A percentile compares a stretch with the other conserved stretches of the same genome.
Conservation (phyloP, 345 rosid genomes). For the Psidium guajava region DNA sequence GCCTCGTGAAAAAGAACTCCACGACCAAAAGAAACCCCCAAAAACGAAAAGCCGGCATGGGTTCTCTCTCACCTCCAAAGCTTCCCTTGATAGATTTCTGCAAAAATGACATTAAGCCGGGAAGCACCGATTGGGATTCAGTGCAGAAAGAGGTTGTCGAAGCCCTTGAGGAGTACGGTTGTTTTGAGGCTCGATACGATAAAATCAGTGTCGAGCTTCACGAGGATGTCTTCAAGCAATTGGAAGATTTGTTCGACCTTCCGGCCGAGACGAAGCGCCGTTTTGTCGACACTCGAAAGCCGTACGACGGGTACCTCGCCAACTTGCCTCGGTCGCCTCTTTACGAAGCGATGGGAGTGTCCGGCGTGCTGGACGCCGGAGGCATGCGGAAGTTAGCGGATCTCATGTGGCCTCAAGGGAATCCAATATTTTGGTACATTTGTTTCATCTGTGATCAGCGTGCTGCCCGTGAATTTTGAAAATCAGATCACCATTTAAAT, state of each 20-base stretch:
- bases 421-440: neutral
- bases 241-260: neutral
- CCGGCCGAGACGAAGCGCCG: neutral
- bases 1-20: too few species aligned
- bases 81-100: neutral
- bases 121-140: neutral
- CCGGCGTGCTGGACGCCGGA: neutral
- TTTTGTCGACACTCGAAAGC: neutral
- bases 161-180: constrained; percentile 3
- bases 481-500: neutral
- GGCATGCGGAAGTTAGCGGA: neutral
- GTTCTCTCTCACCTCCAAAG: neutral
- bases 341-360: neutral
- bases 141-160: neutral
- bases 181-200: neutral
- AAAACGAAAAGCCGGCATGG: neutral
- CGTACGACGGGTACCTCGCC: neutral
- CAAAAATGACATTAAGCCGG: neutral
- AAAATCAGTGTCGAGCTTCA: neutral
- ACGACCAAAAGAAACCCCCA: neutral
- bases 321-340: neutral
- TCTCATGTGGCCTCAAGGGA: constrained; percentile 2
- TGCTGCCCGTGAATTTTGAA: neutral
- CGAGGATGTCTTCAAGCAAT: neutral
- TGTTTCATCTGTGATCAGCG: neutral